Evolutionary conservation across 2,329 filamentous ascomycete species (phyloP).

Genomic region (Exophiala calicioides): DNA sequence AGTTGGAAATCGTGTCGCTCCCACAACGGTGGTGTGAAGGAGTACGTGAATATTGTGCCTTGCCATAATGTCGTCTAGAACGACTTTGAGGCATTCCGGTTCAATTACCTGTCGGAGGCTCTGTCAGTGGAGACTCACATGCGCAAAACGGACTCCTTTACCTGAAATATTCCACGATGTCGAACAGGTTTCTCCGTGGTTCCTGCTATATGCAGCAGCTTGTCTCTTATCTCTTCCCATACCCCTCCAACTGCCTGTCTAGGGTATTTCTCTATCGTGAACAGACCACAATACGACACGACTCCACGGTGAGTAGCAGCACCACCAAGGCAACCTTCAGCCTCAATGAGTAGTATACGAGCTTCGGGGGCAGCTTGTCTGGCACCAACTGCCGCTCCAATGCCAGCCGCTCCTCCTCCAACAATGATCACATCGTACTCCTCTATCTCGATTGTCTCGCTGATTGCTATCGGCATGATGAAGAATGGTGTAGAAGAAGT

Average conservation of each 20-base stretch:
- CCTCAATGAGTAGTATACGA: conserved; percentile 1
- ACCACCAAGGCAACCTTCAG: conserved; percentile 6
- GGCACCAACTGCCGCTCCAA: conserved; percentile 2
- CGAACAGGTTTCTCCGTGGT: background rate
- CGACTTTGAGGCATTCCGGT: conserved; percentile 3
- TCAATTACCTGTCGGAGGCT: conserved; percentile 1
- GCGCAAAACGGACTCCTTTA: background rate
- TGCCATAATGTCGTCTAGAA: conserved; percentile 3
- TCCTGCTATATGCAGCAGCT: background rate
- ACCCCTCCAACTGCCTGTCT: conserved; percentile 3
- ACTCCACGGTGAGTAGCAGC: conserved; percentile 7
- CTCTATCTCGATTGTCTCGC: too few species aligned
- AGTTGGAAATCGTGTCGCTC: background rate
- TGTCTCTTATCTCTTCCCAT: conserved; percentile 1
- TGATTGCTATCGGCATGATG: too few species aligned
- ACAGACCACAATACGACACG: conserved; percentile 5
- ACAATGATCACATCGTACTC: too few species aligned
- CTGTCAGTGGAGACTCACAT: background rate
- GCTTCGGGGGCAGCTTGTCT: background rate
- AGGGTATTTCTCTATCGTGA: conserved; percentile 4
- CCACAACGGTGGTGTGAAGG: too few species aligned
- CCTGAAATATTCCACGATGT: conserved; percentile 8
- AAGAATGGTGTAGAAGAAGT: too few species aligned
- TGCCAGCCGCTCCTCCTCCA: too few species aligned
- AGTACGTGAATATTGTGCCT: conserved; percentile 1